phyloP scores from a whole-genome alignment of 1,284 basidiomycete species.

The Agaricales sp. region DNA sequence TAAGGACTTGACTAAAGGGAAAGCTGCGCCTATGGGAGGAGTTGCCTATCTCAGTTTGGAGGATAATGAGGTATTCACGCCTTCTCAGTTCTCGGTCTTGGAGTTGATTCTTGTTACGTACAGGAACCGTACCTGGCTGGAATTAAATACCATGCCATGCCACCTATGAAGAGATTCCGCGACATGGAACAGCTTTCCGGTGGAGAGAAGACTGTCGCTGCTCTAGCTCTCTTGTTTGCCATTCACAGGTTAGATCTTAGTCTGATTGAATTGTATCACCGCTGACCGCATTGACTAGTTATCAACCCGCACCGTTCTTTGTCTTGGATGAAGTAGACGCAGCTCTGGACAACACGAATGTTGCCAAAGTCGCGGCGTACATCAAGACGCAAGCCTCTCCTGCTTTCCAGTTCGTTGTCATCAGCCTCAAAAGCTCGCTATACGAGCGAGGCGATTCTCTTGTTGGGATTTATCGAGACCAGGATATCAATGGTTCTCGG shows the following conservation, averaged over 20 bases:
- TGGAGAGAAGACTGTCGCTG: slow-evolving; percentile 98
- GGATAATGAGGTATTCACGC: slow-evolving; percentile 85
- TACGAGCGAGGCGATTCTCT: slow-evolving; percentile 89
- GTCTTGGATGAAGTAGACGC: slow-evolving; percentile 98
- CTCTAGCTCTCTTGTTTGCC: slow-evolving; percentile 89
- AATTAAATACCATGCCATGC: slow-evolving; percentile 98
- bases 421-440: slow-evolving; percentile 85
- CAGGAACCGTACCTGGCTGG: slow-evolving; percentile 94
- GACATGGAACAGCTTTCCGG: slow-evolving; percentile 99
- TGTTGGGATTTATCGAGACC: slow-evolving; percentile 91
- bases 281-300: too few relatives aligned
- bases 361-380: slow-evolving; percentile 87
- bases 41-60: slow-evolving; percentile 95
- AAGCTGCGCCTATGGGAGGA: slow-evolving; percentile 87
- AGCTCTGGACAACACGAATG: slow-evolving; percentile 93
- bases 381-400: slow-evolving; percentile 74
- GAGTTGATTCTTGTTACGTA: slow-evolving; percentile 5
- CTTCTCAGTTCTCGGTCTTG: background rate
- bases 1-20: slow-evolving; percentile 95
- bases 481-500: slow-evolving; percentile 85
- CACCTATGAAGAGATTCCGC: slow-evolving; percentile 97
- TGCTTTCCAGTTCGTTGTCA: slow-evolving; percentile 92
- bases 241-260: slow-evolving; percentile 73
- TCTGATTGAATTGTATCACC: too few relatives aligned
- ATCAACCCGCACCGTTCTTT: slow-evolving; percentile 97